phyloP scores from a whole-genome alignment of 108 stramenopile genomes.

The Conticribra weissflogii region DNA sequence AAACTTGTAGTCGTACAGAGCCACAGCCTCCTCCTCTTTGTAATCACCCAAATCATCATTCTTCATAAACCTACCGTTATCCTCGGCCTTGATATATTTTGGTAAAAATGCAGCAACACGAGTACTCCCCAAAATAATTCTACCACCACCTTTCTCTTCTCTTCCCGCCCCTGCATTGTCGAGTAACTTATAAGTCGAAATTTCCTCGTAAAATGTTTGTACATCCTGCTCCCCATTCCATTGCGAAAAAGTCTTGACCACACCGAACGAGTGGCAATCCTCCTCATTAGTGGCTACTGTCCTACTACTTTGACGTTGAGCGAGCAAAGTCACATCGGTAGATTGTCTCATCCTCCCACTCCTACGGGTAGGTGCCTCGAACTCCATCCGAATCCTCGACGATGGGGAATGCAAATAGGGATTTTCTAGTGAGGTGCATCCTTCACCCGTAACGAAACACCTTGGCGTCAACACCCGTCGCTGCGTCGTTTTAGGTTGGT shows the following conservation, averaged over 20 bases:
- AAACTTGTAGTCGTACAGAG: constrained; percentile 26
- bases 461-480: constrained; percentile 28
- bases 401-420: constrained; percentile 25
- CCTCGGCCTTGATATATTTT: constrained; percentile 18
- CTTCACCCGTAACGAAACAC: constrained; percentile 47
- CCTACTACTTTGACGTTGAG: neutral
- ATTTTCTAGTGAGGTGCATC: constrained; percentile 34
- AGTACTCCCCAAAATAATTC: constrained; percentile 9
- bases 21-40: constrained; percentile 23
- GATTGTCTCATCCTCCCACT: constrained; percentile 25
- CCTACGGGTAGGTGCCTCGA: constrained; percentile 38
- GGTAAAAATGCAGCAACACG: constrained; percentile 32
- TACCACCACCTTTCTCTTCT: too few relatives aligned
- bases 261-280: neutral
- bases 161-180: neutral
- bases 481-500: too few relatives aligned
- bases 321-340: constrained; percentile 11
- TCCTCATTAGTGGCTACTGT: neutral
- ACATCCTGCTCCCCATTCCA: constrained; percentile 27
- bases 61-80: neutral
- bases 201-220: constrained; percentile 28
- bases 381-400: constrained; percentile 26
- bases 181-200: constrained; percentile 8
- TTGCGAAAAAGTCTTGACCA: constrained; percentile 17
- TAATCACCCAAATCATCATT: constrained; percentile 1